These are phyloP conservation scores for Mrakia gelida DNA, from an alignment of 768 basidiomycete species.

Conservation along the genomic window DNA sequence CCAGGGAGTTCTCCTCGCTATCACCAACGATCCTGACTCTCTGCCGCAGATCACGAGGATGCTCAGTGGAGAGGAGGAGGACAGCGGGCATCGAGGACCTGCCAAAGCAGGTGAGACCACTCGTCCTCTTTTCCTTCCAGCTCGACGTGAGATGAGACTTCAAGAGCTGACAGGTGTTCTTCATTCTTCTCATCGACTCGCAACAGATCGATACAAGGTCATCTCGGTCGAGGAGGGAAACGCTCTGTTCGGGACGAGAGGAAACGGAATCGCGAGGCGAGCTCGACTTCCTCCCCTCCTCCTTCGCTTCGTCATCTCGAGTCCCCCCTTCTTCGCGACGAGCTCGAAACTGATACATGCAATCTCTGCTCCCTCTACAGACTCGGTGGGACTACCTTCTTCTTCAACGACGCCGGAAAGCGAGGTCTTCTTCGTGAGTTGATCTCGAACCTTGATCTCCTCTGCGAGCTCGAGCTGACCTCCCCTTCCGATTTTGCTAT, in stretches of 20 bases:
- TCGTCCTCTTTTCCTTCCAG: neutral
- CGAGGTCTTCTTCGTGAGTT: conserved; percentile 23
- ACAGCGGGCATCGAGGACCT: neutral
- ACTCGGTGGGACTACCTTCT: conserved; percentile 24
- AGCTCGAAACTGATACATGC: neutral
- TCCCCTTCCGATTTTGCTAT: neutral
- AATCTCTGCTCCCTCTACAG: neutral
- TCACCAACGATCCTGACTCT: neutral
- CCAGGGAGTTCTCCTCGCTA: neutral
- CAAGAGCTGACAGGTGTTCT: neutral
- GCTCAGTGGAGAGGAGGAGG: conserved; percentile 5
- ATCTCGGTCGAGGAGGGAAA: conserved; percentile 5
- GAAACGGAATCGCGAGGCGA: conserved; percentile 20
- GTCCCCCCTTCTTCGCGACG: neutral
- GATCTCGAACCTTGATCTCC: neutral
- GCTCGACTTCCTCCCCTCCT: neutral
- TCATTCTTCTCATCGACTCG: neutral
- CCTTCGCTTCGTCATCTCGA: neutral
- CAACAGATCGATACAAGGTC: neutral
- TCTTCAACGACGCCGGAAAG: conserved; percentile 29
- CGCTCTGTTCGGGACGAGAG: conserved; percentile 5
- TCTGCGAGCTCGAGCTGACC: neutral
- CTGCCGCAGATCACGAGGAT: neutral
- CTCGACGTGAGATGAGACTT: neutral
- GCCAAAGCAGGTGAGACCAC: neutral